These are phyloP conservation scores for Sclerotinia spermophila DNA, from an alignment of 2,329 filamentous ascomycete species.

Conservation along the genomic window DNA sequence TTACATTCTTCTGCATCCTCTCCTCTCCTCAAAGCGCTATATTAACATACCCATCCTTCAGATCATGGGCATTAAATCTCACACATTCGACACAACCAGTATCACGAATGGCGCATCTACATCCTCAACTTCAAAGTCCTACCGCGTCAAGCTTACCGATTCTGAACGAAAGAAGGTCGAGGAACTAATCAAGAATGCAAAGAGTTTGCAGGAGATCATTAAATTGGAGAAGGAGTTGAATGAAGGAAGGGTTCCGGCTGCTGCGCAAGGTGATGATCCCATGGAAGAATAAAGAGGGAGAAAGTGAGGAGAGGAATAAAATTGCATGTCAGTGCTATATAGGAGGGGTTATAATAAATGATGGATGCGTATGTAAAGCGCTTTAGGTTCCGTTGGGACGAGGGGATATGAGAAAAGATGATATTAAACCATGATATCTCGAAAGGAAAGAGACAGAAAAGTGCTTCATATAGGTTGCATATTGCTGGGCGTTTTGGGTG, in stretches of 20 bases:
- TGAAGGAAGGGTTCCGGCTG: constrained; percentile 79
- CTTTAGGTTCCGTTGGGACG: not conserved
- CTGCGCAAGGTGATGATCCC: constrained; percentile 52
- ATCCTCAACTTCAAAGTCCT: constrained; percentile 57
- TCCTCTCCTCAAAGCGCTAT: not conserved
- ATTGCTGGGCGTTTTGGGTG: constrained; percentile 16
- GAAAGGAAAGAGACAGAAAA: not conserved
- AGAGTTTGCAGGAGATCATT: constrained; percentile 85
- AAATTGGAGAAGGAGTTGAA: constrained; percentile 86
- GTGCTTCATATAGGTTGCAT: constrained; percentile 13
- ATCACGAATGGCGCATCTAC: constrained; percentile 45
- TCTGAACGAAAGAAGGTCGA: constrained; percentile 82
- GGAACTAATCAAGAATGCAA: constrained; percentile 83
- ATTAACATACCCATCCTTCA: constrained; percentile 33
- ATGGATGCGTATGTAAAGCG: constrained; percentile 11
- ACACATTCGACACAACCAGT: constrained; percentile 55
- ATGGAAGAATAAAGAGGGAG: constrained; percentile 55
- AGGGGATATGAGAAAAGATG: not conserved
- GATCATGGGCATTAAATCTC: constrained; percentile 83
- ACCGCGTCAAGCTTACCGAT: constrained; percentile 80
- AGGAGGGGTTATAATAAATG: constrained; percentile 6
- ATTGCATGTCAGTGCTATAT: not conserved
- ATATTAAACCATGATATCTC: not conserved
- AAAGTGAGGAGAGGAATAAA: not conserved
- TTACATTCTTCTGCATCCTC: constrained; percentile 20